These are phyloP conservation scores for Scleromitrula shiraiana DNA, from an alignment of 2,329 filamentous ascomycete genomes.

Conservation along the genomic window DNA sequence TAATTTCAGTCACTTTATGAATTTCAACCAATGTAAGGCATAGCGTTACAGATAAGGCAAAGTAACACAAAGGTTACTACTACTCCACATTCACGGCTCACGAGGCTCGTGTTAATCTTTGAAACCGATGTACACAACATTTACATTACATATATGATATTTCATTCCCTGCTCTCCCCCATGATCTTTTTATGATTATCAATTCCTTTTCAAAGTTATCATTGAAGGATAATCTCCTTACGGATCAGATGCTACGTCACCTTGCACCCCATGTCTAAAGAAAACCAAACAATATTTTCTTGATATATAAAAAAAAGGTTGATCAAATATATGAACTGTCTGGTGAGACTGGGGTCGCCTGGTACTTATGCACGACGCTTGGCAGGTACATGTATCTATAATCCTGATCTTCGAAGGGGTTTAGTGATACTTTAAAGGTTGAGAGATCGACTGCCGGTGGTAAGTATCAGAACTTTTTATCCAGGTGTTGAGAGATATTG, in stretches of 20 bases:
- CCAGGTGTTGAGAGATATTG: background rate
- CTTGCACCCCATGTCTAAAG: background rate
- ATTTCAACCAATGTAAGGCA: background rate
- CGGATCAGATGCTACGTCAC: background rate
- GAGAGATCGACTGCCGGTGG: background rate
- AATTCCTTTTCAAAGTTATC: background rate
- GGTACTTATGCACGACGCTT: background rate
- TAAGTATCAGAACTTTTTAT: background rate
- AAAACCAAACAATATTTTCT: background rate
- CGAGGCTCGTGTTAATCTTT: slow-evolving; percentile 7
- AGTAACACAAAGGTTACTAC: background rate
- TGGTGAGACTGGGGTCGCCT: slow-evolving; percentile 2
- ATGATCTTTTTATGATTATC: background rate
- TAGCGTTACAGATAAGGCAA: slow-evolving; percentile 1
- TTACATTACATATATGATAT: background rate
- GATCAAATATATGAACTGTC: slow-evolving; percentile 3
- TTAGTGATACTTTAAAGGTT: background rate
- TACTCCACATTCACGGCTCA: slow-evolving; percentile 5
- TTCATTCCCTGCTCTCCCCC: background rate
- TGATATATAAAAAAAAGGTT: background rate
- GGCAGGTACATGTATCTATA: slow-evolving; percentile 5
- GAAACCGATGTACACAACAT: background rate
- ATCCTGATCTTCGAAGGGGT: background rate
- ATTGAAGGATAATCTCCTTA: background rate
- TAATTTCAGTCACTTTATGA: background rate